Evolutionary conservation across 768 basidiomycete species (phyloP), one percentile per base, ranked within the genome.

Genomic region (Kwoniella sp.): DNA sequence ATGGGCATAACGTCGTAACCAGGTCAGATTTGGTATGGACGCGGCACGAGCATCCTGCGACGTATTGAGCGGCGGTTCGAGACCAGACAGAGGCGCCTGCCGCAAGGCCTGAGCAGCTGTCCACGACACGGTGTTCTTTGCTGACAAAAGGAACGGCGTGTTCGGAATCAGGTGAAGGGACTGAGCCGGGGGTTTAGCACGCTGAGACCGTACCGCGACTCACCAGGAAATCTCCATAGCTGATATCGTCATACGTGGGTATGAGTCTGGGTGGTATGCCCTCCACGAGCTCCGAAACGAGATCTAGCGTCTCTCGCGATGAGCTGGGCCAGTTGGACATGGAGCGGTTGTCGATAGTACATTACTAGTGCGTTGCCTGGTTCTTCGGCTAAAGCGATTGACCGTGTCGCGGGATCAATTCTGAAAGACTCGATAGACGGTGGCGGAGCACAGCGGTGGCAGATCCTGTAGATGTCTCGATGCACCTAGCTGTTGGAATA

Each of bases 1-100:
- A 34, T 67, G 43, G 0, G 55, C 61, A 46, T 67, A 74, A n/a
- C 17, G 33, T 22, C 63, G 26, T 3, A 68, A 58, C 1, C 57
- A 51, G 26, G 50, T 23, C 11, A 67, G 45, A 32, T 64, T 52
- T 7, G 65, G 62, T 28, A 8, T 20, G 12, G 60, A 61, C 17
- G 47, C 44, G 9, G 33, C 19, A n/a, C n/a, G n/a, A n/a, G n/a
- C n/a, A n/a, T n/a, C n/a, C n/a, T n/a, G n/a, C 17, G 34, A 27
- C n/a, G 26, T 9, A 15, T 27, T 3, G 43, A 34, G 11, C 28
- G 20, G 27, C 27, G 7, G 44, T n/a, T n/a, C 5, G 9, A 14
- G 23, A n/a, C 27, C 9, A 9, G 27, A 6, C 9, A 34, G 8
- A 7, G 4, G n/a, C n/a, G 50, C 0, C 15, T 33, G 1, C 12